Conservation (phyloP, 2,329 filamentous ascomycete species). For the Sporothrix inflata region DNA sequence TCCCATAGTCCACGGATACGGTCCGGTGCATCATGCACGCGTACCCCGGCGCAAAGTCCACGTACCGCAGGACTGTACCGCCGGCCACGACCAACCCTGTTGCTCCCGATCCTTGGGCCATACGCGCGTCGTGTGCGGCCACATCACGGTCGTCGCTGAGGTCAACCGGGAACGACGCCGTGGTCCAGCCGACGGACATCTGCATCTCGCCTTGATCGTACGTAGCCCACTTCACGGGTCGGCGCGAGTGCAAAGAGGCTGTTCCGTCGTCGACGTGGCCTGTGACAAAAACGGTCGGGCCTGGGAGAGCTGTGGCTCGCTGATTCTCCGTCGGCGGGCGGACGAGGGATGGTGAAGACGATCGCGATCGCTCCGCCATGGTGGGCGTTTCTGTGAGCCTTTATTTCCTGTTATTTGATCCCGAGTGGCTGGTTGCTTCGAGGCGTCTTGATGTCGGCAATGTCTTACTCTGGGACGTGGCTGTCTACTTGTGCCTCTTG, state of each 20-base stretch:
- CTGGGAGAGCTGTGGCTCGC: constrained; percentile 29
- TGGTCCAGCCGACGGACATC: constrained; percentile 35
- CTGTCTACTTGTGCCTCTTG: background rate
- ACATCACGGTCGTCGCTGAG: constrained; percentile 34
- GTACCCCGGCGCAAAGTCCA: constrained; percentile 40
- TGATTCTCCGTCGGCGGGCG: constrained; percentile 10
- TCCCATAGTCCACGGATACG: constrained; percentile 36
- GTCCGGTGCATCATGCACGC: constrained; percentile 41
- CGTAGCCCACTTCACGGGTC: constrained; percentile 29
- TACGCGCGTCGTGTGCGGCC: constrained; percentile 31
- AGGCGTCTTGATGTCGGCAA: background rate
- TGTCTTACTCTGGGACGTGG: background rate
- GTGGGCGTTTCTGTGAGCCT: background rate
- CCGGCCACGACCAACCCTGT: constrained; percentile 33
- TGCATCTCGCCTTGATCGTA: constrained; percentile 29
- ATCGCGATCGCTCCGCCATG: background rate
- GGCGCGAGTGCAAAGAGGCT: constrained; percentile 33
- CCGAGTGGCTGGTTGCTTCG: background rate
- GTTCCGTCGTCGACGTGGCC: constrained; percentile 32
- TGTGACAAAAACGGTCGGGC: constrained; percentile 32
- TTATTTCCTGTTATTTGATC: background rate
- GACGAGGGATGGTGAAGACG: background rate
- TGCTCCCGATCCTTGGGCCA: constrained; percentile 26
- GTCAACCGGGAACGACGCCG: constrained; percentile 32
- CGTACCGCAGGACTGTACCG: constrained; percentile 36